Evolutionary conservation across 495 filamentous ascomycete species (phyloP).

Genomic region (Neurospora sp.): DNA sequence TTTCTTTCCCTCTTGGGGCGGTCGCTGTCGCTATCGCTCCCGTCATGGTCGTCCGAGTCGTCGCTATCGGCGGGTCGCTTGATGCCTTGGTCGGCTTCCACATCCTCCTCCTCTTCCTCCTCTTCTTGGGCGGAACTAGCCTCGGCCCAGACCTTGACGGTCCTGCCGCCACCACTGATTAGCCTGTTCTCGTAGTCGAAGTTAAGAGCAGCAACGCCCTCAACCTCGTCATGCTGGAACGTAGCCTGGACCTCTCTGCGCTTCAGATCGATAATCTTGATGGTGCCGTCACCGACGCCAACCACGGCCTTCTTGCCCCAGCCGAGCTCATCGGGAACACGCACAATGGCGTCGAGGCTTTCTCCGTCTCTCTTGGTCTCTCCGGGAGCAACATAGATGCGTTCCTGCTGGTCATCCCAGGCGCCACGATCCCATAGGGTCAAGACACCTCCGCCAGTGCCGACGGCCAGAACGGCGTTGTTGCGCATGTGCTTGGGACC

Average conservation of each 20-base stretch:
- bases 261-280: constrained; percentile 36
- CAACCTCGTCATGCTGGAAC: constrained; percentile 71
- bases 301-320: constrained; percentile 60
- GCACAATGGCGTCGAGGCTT: constrained; percentile 58
- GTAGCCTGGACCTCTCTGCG: constrained; percentile 29
- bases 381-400: constrained; percentile 59
- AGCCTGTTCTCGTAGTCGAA: constrained; percentile 78
- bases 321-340: constrained; percentile 54
- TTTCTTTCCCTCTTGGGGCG: constrained; percentile 32
- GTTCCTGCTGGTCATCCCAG: constrained; percentile 91
- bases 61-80: constrained; percentile 33
- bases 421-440: constrained; percentile 88
- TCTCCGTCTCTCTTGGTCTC: constrained; percentile 51
- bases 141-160: constrained; percentile 72
- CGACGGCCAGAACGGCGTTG: constrained; percentile 69
- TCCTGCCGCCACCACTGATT: constrained; percentile 74
- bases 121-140: constrained; percentile 31
- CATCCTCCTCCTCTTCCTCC: constrained; percentile 34
- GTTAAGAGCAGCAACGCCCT: constrained; percentile 65
- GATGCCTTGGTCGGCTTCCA: constrained; percentile 34
- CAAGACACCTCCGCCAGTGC: constrained; percentile 66
- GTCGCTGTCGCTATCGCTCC: constrained; percentile 32
- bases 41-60: constrained; percentile 24
- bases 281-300: constrained; percentile 63
- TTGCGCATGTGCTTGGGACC: constrained; percentile 48